Base-by-base conservation (phyloP, 257 asterid species). In the Misopates orontium region DNA sequence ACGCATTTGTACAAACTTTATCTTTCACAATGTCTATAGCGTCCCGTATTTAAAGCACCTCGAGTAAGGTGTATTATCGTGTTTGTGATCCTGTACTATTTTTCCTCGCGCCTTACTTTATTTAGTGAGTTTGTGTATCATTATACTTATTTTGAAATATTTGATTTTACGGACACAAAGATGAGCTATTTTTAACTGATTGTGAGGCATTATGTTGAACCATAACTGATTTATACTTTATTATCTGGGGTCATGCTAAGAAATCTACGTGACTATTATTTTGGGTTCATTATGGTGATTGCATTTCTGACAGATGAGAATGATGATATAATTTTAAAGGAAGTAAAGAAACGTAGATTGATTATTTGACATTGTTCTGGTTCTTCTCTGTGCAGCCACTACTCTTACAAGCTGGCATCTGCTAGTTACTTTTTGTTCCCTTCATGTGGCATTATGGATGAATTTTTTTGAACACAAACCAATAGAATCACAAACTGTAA, bases 391-490 rank as follows among this genome's bases (percentile, higher is more conserved):
- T 80, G 72, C 88, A 91, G 96, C 96, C 77, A 88, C 96, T 9
- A 91, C 95, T 71, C 70, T 90, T 77, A 90, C 97, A 25, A 90
- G 97, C 85, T 90, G 97, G 97, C 97, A 90, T 82, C 78, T 90
- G 68, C 81, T 88, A 50, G 96, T 86, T 32, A 88, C 96, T 0
- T 88, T 77, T 75, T 86, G 91, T 71, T 87, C 97, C 45, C 96
- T 91, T 71, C 98, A 86, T 47, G 85, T 83, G 74, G 96, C 95
- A 0, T 68, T 81, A 14, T 78, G 80, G 74, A 65, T 91, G 95
- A 90, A 81, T 48, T 77, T 87, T 61, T 90, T 90, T 36, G 97
- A 90, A 77, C 95, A 87, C 79, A 90, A 85, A 65, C 96, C 96
- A 47, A 82, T 90, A 62, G 95, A 90, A 52, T 78, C 84, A 20